Evolutionary conservation across 1,139 yeast genomes (phyloP), one percentile per base, ranked within the genome.

Genomic region (Debaryomyces psychrophilus): DNA sequence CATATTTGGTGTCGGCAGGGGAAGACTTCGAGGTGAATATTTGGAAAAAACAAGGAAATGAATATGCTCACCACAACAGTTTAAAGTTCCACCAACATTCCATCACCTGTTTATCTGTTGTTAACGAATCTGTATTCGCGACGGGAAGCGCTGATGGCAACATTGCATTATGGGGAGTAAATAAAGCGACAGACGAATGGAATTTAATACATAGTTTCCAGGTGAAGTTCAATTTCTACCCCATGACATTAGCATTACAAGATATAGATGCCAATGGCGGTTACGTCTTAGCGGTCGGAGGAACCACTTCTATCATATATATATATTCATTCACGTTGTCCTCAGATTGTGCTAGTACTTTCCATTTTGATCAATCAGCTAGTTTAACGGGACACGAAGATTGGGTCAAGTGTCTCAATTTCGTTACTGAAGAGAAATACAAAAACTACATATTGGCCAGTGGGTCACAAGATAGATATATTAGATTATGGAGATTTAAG

Each of bases 381-480:
- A 71, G 70, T 7, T 68, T 92, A 37, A 77, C 83, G 25, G 97
- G 98, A 8, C 97, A 92, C 62, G 97, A 90, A 65, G 97, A 92
- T 64, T 92, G 98, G 98, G 77, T 92, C 47, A 86, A 87, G 62
- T 77, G 89, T 11, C 67, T 92, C 34, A 76, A 82, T 1, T 82
- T 88, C 60, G 84, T 82, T 40, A 67, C 73, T 45, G 77, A 76
- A 40, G 61, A 62, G 1, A 65, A 71, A 1, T 77, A 76, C 17
- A 81, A 78, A 45, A 74, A 70, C 48, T 82, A 76, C 53, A 62
- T 88, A 5, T 70, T 92, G 37, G 97, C 97, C 11, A 81, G 87
- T 54, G 97, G 96, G 1, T 85, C 96, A 2, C 96, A 90, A 60
- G 98, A 92, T 64, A 73, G 96, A 57, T 90, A 90, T 60, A 88